A percentile compares a stretch with the other conserved stretches of the same genome.
These are phyloP conservation scores for Apiospora aurea DNA, from an alignment of 2,329 filamentous ascomycete genomes.

Conservation along the genomic window DNA sequence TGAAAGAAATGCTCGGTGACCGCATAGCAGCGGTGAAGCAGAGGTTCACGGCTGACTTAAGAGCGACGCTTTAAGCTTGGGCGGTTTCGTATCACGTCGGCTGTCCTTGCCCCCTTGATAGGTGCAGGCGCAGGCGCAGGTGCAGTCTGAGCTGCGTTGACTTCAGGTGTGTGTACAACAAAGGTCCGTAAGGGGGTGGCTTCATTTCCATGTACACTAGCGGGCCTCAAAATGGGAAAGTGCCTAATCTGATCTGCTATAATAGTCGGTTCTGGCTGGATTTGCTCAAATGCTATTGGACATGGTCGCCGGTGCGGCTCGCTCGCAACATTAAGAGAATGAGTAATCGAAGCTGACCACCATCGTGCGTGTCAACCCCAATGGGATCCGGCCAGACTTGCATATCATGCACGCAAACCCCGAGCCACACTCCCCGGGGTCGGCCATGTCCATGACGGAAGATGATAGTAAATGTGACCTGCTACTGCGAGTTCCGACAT, in stretches of 20 bases:
- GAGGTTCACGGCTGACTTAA: constrained; percentile 17
- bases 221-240: neutral
- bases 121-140: neutral
- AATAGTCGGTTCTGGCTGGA: neutral
- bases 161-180: constrained; percentile 2
- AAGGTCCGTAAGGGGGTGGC: constrained; percentile 13
- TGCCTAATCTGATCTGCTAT: neutral
- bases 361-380: neutral
- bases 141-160: neutral
- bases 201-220: constrained; percentile 15
- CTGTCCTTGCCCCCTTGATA: neutral
- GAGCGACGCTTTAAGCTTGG: constrained; percentile 22
- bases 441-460: neutral
- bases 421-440: neutral
- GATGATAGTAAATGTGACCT: constrained; percentile 1
- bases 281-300: neutral
- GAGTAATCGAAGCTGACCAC: constrained; percentile 19
- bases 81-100: constrained; percentile 2
- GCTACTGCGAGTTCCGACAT: neutral
- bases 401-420: neutral
- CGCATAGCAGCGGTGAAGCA: constrained; percentile 27
- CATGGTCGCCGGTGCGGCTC: neutral
- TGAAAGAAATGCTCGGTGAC: constrained; percentile 36
- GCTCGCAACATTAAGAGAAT: neutral
- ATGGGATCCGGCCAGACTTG: neutral